Conservation (phyloP, 2,329 filamentous ascomycete species). For the Dactylellina haptotyla region DNA sequence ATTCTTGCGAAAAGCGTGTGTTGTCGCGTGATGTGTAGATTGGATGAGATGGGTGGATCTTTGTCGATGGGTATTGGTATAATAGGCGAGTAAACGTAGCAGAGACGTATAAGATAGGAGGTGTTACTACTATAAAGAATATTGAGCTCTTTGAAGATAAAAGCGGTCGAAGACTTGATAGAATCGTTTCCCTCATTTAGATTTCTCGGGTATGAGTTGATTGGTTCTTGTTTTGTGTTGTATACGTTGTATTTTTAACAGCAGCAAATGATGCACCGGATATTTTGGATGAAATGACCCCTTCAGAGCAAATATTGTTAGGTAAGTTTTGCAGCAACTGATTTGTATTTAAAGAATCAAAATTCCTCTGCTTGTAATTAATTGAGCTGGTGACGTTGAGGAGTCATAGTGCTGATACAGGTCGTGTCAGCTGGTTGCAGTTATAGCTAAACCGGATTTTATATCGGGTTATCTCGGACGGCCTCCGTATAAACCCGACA, state of each 20-base stretch:
- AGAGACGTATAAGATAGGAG: slow-evolving; percentile 33
- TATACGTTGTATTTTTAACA: slow-evolving; percentile 25
- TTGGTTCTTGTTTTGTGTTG: slow-evolving; percentile 11
- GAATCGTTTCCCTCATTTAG: slow-evolving; percentile 6
- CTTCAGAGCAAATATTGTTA: too few relatives aligned
- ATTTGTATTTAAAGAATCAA: too few relatives aligned
- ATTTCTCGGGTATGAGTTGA: not conserved
- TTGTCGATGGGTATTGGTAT: slow-evolving; percentile 31
- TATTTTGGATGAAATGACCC: too few relatives aligned
- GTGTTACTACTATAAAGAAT: slow-evolving; percentile 15
- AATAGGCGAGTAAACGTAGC: slow-evolving; percentile 33
- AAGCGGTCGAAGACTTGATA: not conserved
- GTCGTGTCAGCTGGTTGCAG: too few relatives aligned
- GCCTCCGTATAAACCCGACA: too few relatives aligned
- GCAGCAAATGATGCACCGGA: too few relatives aligned
- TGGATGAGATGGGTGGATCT: slow-evolving; percentile 41
- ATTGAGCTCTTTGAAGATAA: slow-evolving; percentile 12
- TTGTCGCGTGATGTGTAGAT: slow-evolving; percentile 24
- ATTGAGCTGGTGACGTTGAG: too few relatives aligned
- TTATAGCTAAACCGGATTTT: too few relatives aligned
- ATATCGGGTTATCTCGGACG: too few relatives aligned
- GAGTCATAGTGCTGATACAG: too few relatives aligned
- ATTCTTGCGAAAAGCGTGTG: slow-evolving; percentile 22
- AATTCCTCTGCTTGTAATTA: too few relatives aligned
- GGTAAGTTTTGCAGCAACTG: too few relatives aligned